Base-by-base conservation (phyloP, 805 yeast species). In the Kazachstania taianensis region DNA sequence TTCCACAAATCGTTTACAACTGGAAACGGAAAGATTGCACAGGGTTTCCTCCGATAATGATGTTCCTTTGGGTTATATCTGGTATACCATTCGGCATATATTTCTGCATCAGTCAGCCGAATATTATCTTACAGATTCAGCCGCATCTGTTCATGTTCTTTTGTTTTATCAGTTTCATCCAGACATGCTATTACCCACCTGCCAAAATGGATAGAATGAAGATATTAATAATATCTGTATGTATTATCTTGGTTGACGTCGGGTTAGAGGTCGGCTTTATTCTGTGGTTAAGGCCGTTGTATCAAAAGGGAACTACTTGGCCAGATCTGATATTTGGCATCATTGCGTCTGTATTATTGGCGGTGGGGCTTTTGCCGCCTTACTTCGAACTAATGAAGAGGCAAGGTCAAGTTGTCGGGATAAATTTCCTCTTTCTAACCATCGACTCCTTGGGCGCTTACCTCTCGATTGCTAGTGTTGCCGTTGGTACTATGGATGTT, bases 51-150 rank as follows among this genome's bases (percentile, higher is more conserved):
- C 86, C 87, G 5, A n/a, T 71, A 24, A 86, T 89, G 95, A 70
- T 84, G 74, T 71, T 84, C 39, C 57, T 85, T 17, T 87, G 96
- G 95, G 75, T 82, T 4, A 44, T 61, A 4, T 69, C 75, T 37
- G 95, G 94, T 6, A 69, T 85, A 1, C 95, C 96, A 4, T 85
- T 87, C 55, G 76, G 80, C 10, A 78, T 82, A n/a, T 87, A 83
- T 56, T 86, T 87, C 49, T 62, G 82, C 32, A 73, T 77, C 1
- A 74, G 73, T 26, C 70, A 74, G 39, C 77, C 87, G 0, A 78
- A 78, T 35, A 67, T 84, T 2, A 89, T 94, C 0, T 66, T 89
- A 42, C 78, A 79, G 56, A 66, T 89, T 22, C 97, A 87, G 59
- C 96, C 96, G 0, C 85, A 81, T 56, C 55, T 86, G 9, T 87